These are phyloP conservation scores for Delonix regia DNA, from an alignment of 306 rosid species.

Conservation along the genomic window DNA sequence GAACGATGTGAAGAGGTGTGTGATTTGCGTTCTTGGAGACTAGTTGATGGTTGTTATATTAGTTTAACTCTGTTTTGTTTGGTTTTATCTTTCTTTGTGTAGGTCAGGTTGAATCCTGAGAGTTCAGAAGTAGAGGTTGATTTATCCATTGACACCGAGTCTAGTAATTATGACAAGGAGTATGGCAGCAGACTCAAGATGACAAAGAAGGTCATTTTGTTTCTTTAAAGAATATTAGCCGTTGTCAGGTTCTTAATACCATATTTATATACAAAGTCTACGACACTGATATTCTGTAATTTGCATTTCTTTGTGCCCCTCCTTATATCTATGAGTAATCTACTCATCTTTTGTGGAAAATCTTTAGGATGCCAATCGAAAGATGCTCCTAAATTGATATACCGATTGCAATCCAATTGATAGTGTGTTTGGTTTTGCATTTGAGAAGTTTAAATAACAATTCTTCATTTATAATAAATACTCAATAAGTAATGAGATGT, in stretches of 20 bases:
- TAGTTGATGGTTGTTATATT: background rate
- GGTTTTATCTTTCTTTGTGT: constrained; percentile 21
- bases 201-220: constrained; percentile 66
- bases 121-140: constrained; percentile 73
- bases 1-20: constrained; percentile 78
- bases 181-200: constrained; percentile 41
- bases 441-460: too few relatives aligned
- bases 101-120: constrained; percentile 73
- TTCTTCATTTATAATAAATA: background rate
- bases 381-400: background rate
- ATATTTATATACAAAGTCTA: background rate
- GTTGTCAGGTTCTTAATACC: background rate
- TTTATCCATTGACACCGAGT: constrained; percentile 60
- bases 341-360: background rate
- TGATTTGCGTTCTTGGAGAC: background rate
- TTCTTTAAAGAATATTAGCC: background rate
- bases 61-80: constrained; percentile 1
- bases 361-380: background rate
- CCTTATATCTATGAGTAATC: background rate
- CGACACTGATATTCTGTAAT: background rate
- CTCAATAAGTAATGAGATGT: background rate
- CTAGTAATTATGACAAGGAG: constrained; percentile 61
- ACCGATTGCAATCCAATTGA: background rate
- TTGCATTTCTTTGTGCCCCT: background rate
- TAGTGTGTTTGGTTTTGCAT: constrained; percentile 10